Evolutionary conservation across 257 asterid genomes (phyloP).

Genomic region (Ligustrum vulgare): DNA sequence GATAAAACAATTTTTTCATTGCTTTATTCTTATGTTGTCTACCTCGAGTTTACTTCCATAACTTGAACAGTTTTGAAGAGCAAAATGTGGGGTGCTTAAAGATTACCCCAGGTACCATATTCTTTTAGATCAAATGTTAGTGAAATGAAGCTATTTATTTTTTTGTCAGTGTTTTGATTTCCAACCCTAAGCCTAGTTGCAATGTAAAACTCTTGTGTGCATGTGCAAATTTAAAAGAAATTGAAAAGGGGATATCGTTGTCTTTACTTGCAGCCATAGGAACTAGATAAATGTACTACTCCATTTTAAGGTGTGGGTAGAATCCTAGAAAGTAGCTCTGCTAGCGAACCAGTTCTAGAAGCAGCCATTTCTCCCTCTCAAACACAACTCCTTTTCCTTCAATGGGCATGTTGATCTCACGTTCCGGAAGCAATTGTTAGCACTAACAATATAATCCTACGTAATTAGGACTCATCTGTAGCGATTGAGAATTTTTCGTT

Average conservation of each 20-base stretch:
- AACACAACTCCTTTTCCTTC: conserved; percentile 60
- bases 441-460: conserved; percentile 86
- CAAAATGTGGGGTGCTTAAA: too few species aligned
- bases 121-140: neutral
- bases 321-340: conserved; percentile 76
- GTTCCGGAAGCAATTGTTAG: conserved; percentile 85
- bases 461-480: conserved; percentile 63
- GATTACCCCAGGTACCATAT: too few species aligned
- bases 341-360: conserved; percentile 41
- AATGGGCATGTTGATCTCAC: conserved; percentile 52
- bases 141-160: neutral
- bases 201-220: neutral
- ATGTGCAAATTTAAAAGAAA: neutral
- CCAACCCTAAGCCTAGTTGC: neutral
- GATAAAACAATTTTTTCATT: neutral
- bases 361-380: conserved; percentile 36
- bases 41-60: neutral
- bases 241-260: neutral
- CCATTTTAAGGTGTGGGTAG: conserved; percentile 88
- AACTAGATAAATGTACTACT: conserved; percentile 49
- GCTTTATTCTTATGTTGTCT: neutral
- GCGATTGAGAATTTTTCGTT: too few species aligned
- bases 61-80: neutral
- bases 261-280: conserved; percentile 40
- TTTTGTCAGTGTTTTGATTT: neutral